phyloP scores from a whole-genome alignment of 139 green algal genomes.

The Chlamydomonas sphaeroides region DNA sequence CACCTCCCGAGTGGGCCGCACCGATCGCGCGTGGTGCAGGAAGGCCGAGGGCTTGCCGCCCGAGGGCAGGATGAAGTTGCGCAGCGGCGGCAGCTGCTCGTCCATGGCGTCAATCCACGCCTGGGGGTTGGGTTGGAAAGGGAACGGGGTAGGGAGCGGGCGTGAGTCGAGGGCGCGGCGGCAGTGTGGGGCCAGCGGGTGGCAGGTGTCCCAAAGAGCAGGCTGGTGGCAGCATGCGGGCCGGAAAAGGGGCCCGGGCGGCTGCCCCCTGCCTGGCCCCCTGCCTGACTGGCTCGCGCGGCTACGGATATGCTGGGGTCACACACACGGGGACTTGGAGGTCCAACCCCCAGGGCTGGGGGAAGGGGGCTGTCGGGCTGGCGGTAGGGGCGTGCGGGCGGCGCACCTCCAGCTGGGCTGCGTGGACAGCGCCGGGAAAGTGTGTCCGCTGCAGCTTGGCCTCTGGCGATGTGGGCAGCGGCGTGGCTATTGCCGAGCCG shows the following conservation, averaged over 20 bases:
- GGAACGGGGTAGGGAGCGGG: no score
- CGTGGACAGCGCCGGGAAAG: conserved; percentile 63
- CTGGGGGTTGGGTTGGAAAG: conserved; percentile 25
- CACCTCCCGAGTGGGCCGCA: no score
- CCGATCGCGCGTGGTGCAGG: conserved; percentile 82
- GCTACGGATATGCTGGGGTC: no score
- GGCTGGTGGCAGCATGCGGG: no score
- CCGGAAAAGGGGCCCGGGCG: no score
- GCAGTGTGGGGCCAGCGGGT: no score
- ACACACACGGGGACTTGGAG: no score
- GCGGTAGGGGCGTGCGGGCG: neutral
- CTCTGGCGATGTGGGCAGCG: conserved; percentile 58
- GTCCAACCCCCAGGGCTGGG: no score
- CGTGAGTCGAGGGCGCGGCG: no score
- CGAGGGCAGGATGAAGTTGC: conserved; percentile 95
- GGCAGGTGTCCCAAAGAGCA: neutral
- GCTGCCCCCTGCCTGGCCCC: no score
- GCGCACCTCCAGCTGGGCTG: conserved; percentile 72
- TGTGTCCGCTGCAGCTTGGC: conserved; percentile 72
- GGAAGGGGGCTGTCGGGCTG: neutral
- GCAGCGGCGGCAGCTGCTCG: conserved; percentile 81
- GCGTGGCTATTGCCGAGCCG: conserved; percentile 92
- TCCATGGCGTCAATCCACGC: conserved; percentile 90
- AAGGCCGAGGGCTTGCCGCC: conserved; percentile 68
- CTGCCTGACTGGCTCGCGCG: no score